Evolutionary conservation across 192 early-diverging fungal genomes (phyloP).

Genomic region (Coemansia sp.): DNA sequence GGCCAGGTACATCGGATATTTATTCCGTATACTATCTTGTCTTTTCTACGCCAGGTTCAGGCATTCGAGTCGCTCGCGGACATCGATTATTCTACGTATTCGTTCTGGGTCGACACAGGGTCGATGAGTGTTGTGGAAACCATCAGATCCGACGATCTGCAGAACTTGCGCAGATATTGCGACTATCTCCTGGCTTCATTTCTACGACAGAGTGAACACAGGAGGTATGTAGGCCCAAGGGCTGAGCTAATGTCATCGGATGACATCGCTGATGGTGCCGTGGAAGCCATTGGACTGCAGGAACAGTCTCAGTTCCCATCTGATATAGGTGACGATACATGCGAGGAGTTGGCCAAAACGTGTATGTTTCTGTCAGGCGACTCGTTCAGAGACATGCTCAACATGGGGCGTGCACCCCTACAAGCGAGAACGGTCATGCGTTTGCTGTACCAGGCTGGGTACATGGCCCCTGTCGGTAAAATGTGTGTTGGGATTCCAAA

Average conservation of each 20-base stretch:
- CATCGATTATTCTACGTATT: not conserved
- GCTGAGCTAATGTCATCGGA: not conserved
- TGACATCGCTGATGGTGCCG: not conserved
- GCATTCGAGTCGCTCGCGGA: not conserved
- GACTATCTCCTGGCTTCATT: not conserved
- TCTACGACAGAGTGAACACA: not conserved
- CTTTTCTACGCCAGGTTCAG: not conserved
- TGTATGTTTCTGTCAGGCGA: conserved; percentile 2
- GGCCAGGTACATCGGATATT: not conserved
- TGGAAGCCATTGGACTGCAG: not conserved
- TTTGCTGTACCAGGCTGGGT: not conserved
- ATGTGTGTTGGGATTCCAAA: not conserved
- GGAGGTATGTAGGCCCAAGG: not conserved
- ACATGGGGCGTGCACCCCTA: not conserved
- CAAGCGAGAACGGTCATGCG: not conserved
- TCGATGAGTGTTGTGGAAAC: not conserved
- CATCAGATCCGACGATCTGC: not conserved
- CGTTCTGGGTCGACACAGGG: not conserved
- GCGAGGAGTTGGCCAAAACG: not conserved
- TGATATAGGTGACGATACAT: not conserved
- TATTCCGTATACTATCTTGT: not conserved
- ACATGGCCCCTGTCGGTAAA: not conserved
- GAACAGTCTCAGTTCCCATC: not conserved
- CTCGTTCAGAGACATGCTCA: not conserved
- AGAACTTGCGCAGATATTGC: not conserved